Evolutionary conservation across 2,329 filamentous ascomycete genomes (phyloP), one percentile per base, ranked within the genome.

Genomic region (Escovopsis weberi): DNA sequence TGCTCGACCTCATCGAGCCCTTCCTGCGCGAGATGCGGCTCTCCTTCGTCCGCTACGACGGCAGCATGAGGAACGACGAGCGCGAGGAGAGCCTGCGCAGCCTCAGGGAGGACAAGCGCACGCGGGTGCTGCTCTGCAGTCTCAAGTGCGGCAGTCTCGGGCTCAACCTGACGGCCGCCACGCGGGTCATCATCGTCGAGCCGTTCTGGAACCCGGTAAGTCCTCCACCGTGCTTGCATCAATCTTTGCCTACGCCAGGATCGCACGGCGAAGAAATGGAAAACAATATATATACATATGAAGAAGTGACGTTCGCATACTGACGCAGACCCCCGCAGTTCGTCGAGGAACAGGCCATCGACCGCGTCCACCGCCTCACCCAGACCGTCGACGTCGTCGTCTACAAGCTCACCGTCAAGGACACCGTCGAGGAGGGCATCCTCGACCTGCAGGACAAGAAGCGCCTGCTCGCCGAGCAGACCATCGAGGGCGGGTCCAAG

Each of bases 261-360:
- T 37, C 30, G 4, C 4, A 36, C 23, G 23, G 23, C 23, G 23
- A 23, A 23, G 23, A 23, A 23, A 23, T 23, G 23, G 23, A 23
- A 23, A 23, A 6, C n/a, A 37, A 15, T 15, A 15, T 15, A 15
- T 15, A 15, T 15, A 15, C 15, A 15, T 15, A 2, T 15, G 15
- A 15, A 15, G 15, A 15, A 15, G 15, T 15, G 15, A 15, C 15
- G 15, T 15, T 15, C 2, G 12, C 10, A 23, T 30, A 15, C 39
- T 45, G 36, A 39, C 12, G 6, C 26, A 34, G 4, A 15, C 26
- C 26, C 12, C 43, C 4, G n/a, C 51, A 85, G 75, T 98, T 98
- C 56, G 86, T 98, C 32, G 91, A 98, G 67, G 91, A 98, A 60
- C 91, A 98, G 69, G 91, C 91, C 39, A 98, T 98, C 52, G 91